Base-by-base conservation (phyloP, 345 rosid genomes). In the Erysimum cheiranthoides region DNA sequence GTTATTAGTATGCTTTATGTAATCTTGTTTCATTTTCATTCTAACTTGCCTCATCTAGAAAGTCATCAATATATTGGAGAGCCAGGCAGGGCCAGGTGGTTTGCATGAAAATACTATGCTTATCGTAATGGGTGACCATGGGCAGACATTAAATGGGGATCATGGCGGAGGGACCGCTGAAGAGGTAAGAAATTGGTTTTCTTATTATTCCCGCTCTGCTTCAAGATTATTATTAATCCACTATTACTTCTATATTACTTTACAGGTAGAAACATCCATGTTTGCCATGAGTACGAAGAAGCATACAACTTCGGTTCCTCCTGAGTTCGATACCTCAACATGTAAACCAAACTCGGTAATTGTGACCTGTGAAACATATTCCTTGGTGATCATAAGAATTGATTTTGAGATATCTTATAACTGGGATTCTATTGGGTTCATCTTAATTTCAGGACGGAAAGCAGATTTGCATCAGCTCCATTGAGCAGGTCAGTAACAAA, bases 141-240 rank as follows among this genome's bases (percentile, higher is more conserved):
- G 98, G 46, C 97, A 94, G 90, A 92, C 98, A 57, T 59, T 89
- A 68, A 90, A 92, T 66, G 98, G 98, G 61, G 98, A 94, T 87
- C 98, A 94, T 84, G 98, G 98, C 47, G 98, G 98, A 77, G 98
- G 97, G 59, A 87, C 92, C 83, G 82, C 93, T 38, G 96, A 92
- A 85, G 96, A 92, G 92, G 98, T 94, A 57, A 54, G 49, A 38
- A 72, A 49, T 34, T 57, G 74, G 31, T 78, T 70, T 18, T 53
- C n/a, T 54, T 65, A 61, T 71, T 68, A 30, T 40, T 27, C 47
- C 54, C 50, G 40, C 52, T 77, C 70, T 38, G 35, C 68, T 73
- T 70, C 31, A 47, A 12, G 32, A 46, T 68, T 68, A 69, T 68
- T 68, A 69, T 58, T 27, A 16, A 21, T 40, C 75, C 62, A 51